Evolutionary conservation across 129 eudicot species (phyloP).

Genomic region (Flaveria brownii): DNA sequence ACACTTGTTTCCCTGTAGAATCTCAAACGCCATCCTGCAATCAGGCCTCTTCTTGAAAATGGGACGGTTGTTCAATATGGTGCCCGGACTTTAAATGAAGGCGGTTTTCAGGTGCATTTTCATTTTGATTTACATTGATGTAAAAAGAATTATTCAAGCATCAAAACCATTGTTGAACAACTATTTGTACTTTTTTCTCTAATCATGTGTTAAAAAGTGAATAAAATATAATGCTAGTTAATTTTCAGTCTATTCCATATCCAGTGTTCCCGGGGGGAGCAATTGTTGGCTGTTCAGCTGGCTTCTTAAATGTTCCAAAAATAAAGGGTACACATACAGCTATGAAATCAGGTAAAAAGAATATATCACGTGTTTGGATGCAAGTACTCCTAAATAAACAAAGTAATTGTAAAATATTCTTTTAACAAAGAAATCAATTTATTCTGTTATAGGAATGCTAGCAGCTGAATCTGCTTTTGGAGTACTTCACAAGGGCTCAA

Average conservation of each 20-base stretch:
- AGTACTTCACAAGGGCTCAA: constrained; percentile 61
- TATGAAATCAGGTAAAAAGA: constrained; percentile 87
- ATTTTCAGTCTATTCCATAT: constrained; percentile 98
- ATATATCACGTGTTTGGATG: background rate
- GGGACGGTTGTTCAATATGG: constrained; percentile 92
- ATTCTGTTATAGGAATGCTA: constrained; percentile 64
- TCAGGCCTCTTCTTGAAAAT: constrained; percentile 79
- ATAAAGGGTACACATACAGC: constrained; percentile 98
- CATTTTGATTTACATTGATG: background rate
- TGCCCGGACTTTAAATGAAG: constrained; percentile 97
- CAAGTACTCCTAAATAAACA: constrained; percentile 3
- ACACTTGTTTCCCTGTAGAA: constrained; percentile 45
- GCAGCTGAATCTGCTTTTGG: constrained; percentile 90
- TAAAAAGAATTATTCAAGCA: background rate
- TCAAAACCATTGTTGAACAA: background rate
- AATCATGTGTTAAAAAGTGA: constrained; percentile 22
- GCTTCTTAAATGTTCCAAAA: constrained; percentile 92
- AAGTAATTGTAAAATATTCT: background rate
- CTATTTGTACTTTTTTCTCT: background rate
- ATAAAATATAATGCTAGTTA: constrained; percentile 53
- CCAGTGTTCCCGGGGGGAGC: constrained; percentile 99
- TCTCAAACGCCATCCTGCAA: constrained; percentile 84
- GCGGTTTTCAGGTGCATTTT: constrained; percentile 87
- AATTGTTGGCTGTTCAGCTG: constrained; percentile 95
- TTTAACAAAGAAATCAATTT: background rate